Evolutionary conservation across 208 protist genomes (phyloP).

Genomic region (Phytomonas sp.): DNA sequence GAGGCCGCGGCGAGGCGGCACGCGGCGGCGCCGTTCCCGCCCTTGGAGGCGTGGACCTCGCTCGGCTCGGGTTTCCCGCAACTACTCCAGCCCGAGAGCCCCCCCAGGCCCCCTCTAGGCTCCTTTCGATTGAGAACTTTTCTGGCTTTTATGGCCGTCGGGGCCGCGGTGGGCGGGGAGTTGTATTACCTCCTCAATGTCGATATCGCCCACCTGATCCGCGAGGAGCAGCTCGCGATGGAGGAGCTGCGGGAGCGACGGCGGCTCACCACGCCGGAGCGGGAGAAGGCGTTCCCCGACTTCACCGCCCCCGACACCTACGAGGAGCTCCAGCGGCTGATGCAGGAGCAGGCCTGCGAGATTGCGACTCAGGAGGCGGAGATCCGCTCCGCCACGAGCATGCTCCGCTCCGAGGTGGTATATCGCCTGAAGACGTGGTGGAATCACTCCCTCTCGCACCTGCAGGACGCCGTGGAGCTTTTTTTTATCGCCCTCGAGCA

Average conservation of each 20-base stretch:
- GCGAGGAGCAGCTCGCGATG: conserved; percentile 48
- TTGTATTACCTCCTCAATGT: conserved; percentile 74
- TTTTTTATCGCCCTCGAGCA: not conserved
- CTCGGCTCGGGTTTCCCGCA: conserved; percentile 57
- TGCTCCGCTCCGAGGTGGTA: conserved; percentile 66
- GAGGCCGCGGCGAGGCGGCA: conserved; percentile 6
- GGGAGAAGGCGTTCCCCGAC: conserved; percentile 30
- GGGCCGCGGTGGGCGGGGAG: conserved; percentile 35
- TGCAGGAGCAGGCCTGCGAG: conserved; percentile 45
- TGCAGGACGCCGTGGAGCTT: conserved; percentile 38
- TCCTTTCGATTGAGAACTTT: conserved; percentile 56
- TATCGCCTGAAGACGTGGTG: conserved; percentile 81
- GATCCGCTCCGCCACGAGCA: conserved; percentile 26
- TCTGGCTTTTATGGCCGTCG: conserved; percentile 53
- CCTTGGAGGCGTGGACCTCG: conserved; percentile 23
- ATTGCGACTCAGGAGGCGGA: conserved; percentile 33
- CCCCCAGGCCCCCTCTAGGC: conserved; percentile 78
- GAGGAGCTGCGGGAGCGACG: conserved; percentile 43
- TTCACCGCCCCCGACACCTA: conserved; percentile 73
- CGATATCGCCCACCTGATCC: conserved; percentile 39
- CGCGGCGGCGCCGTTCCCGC: not conserved
- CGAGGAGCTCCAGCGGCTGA: conserved; percentile 60
- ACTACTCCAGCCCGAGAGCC: conserved; percentile 61
- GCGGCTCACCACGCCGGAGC: conserved; percentile 30
- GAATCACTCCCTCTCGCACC: conserved; percentile 64